Evolutionary conservation across 2,329 filamentous ascomycete species (phyloP).

Genomic region (Periconia sp.): DNA sequence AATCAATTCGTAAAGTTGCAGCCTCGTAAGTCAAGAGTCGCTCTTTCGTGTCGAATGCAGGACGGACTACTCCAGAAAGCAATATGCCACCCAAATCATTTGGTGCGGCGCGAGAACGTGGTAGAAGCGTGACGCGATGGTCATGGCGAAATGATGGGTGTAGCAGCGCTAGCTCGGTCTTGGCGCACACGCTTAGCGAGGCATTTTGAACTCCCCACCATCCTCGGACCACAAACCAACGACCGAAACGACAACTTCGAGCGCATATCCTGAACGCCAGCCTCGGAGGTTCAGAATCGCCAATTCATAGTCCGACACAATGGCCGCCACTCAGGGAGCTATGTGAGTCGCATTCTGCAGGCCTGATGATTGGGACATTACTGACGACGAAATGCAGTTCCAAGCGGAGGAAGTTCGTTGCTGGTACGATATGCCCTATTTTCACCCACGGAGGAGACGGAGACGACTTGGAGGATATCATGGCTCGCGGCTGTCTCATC

Average conservation of each 20-base stretch:
- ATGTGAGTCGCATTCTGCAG: conserved; percentile 41
- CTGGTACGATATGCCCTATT: conserved; percentile 47
- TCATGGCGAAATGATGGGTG: no score
- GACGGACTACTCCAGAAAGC: no score
- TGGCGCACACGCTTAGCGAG: conserved; percentile 22
- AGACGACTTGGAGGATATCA: conserved; percentile 60
- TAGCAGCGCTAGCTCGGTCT: conserved; percentile 8
- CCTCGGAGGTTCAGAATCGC: conserved; percentile 41
- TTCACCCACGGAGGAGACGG: conserved; percentile 12
- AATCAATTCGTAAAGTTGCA: no score
- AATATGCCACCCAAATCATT: no score
- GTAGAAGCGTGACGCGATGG: no score
- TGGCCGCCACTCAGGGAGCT: conserved; percentile 50
- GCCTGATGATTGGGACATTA: conserved; percentile 11
- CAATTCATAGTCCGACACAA: conserved; percentile 44
- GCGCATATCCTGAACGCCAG: conserved; percentile 39
- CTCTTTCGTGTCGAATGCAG: no score
- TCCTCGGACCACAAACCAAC: conserved; percentile 25
- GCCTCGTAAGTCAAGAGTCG: no score
- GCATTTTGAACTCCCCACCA: conserved; percentile 15
- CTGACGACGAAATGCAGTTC: conserved; percentile 64
- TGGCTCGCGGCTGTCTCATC: conserved; percentile 10
- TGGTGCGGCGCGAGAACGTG: no score
- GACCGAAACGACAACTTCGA: conserved; percentile 39
- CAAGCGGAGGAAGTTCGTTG: conserved; percentile 78